Conservation (phyloP, 1,284 basidiomycete genomes). For the Neonothopanus nambi region DNA sequence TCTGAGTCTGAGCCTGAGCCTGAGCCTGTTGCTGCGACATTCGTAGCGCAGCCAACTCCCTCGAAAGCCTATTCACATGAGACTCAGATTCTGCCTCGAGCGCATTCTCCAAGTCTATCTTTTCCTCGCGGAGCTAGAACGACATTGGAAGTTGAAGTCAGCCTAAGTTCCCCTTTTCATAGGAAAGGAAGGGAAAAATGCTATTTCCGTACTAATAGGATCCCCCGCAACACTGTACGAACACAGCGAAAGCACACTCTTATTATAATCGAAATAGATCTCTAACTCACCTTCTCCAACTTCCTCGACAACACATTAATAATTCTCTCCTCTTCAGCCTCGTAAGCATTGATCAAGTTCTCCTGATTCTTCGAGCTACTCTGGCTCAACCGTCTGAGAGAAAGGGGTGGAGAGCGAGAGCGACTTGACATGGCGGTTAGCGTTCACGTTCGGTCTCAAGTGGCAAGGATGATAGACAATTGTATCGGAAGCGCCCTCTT, state of each 20-base stretch:
- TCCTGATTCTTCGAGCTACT: slow-evolving; percentile 49
- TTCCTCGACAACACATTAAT: slow-evolving; percentile 78
- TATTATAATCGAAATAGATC: too few relatives aligned
- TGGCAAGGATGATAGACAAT: too few relatives aligned
- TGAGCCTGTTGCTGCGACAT: slow-evolving; percentile 48
- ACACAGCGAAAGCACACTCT: too few relatives aligned
- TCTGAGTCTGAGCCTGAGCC: slow-evolving; percentile 22
- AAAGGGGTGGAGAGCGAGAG: slow-evolving; percentile 8
- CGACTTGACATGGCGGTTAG: too few relatives aligned
- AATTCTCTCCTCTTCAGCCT: slow-evolving; percentile 85
- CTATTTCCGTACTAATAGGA: too few relatives aligned
- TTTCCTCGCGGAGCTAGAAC: slow-evolving; percentile 76
- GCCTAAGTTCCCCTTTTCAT: too few relatives aligned
- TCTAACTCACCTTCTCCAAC: slow-evolving; percentile 65
- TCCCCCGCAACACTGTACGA: background rate
- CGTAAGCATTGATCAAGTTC: slow-evolving; percentile 80
- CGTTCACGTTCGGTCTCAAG: too few relatives aligned
- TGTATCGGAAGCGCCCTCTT: too few relatives aligned
- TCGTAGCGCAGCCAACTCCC: slow-evolving; percentile 68
- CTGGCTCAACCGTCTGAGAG: slow-evolving; percentile 1
- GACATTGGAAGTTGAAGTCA: too few relatives aligned
- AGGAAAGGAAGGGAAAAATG: slow-evolving; percentile 2
- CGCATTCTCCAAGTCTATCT: slow-evolving; percentile 77
- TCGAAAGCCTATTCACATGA: slow-evolving; percentile 71
- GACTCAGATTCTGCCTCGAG: slow-evolving; percentile 79